These are phyloP conservation scores for Nothophoma quercina DNA, from an alignment of 2,329 filamentous ascomycete genomes.

Conservation along the genomic window DNA sequence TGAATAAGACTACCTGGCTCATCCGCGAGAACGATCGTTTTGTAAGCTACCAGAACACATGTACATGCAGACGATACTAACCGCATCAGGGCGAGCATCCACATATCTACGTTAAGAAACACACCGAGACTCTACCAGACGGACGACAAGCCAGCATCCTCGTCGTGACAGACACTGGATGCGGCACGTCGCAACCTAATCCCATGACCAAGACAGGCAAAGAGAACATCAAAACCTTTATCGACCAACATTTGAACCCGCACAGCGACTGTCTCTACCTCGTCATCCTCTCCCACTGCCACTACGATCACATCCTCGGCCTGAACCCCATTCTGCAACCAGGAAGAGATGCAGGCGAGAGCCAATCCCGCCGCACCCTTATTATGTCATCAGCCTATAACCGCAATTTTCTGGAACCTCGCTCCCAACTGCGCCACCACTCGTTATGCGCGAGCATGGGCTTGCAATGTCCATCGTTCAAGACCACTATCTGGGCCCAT, in stretches of 20 bases:
- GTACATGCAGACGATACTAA: neutral
- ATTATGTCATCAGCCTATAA: slow-evolving; percentile 2
- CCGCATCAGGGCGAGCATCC: slow-evolving; percentile 8
- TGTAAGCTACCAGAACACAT: slow-evolving; percentile 2
- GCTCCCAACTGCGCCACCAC: slow-evolving; percentile 1
- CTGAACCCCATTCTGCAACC: slow-evolving; percentile 6
- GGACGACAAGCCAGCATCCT: slow-evolving; percentile 5
- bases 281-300: slow-evolving; percentile 23
- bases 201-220: neutral
- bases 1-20: slow-evolving; percentile 19
- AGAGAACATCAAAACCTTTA: slow-evolving; percentile 20
- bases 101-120: slow-evolving; percentile 18
- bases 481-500: slow-evolving; percentile 1
- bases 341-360: neutral
- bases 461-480: neutral
- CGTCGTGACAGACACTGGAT: slow-evolving; percentile 13
- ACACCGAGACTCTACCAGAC: neutral
- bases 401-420: slow-evolving; percentile 5
- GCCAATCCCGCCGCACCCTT: neutral
- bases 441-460: slow-evolving; percentile 6
- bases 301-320: slow-evolving; percentile 24
- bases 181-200: neutral
- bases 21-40: slow-evolving; percentile 20
- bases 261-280: slow-evolving; percentile 8
- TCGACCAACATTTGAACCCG: slow-evolving; percentile 20